Evolutionary conservation across 164 flowering plant genomes (phyloP).

Genomic region (Piper longum): DNA sequence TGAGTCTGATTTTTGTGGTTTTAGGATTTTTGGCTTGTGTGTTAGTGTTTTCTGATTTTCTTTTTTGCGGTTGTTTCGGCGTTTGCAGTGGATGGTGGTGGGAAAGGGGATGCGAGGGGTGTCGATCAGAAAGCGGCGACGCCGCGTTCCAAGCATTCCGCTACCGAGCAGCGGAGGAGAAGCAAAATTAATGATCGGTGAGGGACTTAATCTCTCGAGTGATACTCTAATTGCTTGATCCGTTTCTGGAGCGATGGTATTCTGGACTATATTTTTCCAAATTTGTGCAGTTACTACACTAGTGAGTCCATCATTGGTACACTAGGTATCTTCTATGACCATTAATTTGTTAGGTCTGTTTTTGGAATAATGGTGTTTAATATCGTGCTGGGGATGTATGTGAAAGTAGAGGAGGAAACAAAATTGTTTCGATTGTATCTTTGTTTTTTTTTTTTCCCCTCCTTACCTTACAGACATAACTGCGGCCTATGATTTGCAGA

Average conservation of each 20-base stretch:
- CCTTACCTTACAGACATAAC: not conserved
- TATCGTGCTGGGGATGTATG: too few species aligned
- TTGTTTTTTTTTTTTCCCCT: not conserved
- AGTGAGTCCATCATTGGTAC: too few species aligned
- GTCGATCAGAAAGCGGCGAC: slow-evolving; percentile 52
- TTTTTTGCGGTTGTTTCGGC: not conserved
- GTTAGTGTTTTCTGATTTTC: not conserved
- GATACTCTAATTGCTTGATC: too few species aligned
- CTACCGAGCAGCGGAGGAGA: slow-evolving; percentile 89
- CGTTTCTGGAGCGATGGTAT: too few species aligned
- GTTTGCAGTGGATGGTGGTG: slow-evolving; percentile 31
- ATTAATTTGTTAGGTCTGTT: too few species aligned
- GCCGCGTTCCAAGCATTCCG: slow-evolving; percentile 84
- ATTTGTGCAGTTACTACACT: too few species aligned
- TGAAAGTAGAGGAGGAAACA: too few species aligned
- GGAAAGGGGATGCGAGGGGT: slow-evolving; percentile 20
- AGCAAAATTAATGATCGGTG: slow-evolving; percentile 94
- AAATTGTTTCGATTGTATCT: too few species aligned
- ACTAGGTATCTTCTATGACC: too few species aligned
- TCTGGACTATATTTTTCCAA: too few species aligned
- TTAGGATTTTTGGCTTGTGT: too few species aligned
- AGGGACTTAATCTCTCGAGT: slow-evolving; percentile 10
- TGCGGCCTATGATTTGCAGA: slow-evolving; percentile 22
- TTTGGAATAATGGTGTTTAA: too few species aligned
- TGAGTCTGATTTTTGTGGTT: slow-evolving; percentile 3